Evolutionary conservation across 2,329 filamentous ascomycete genomes (phyloP), one percentile per base, ranked within the genome.

Genomic region (Arthrobotrys pseudoclavata): DNA sequence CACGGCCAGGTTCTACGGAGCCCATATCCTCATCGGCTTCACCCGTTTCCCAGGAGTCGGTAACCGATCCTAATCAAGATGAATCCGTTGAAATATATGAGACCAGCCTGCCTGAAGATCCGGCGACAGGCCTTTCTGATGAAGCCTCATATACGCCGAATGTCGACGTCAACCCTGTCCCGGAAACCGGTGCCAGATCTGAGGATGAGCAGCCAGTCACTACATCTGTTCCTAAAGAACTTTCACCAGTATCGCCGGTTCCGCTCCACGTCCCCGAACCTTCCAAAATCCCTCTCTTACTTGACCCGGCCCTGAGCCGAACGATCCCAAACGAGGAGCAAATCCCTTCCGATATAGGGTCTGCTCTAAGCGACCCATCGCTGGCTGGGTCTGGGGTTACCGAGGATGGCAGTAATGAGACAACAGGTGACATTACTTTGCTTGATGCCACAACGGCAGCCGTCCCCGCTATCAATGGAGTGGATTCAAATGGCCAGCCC

Each of bases 271-370:
- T 90, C 80, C 87, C 90, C 80, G 88, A 90, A 83, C 89, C 90
- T 66, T 87, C 89, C 80, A 91, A 89, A 80, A 91, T 92, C 76
- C 89, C 90, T 72, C 88, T 92, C 68, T 86, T 92, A 82, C 92
- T 89, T 88, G 90, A 92, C 84, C 89, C 89, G 68, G 85, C 88
- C 81, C 91, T 91, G 86, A 90, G 72, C 42, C 66, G 72, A 37
- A 76, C 72, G 40, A 76, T 76, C 20, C 64, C 72, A 70, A 76
- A 76, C 60, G 72, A 76, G 26, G 72, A 76, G 40, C 66, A 76
- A 26, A 70, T 76, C 29, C 72, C 72, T 4, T 29, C 50, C 61
- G 72, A 76, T 57, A 76, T 76, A 52, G 72, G 72, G n/a, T 76
- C 72, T 10, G 72, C 72, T 60, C 60, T 76, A 22, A 76, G 45